phyloP scores from a whole-genome alignment of 2,329 filamentous ascomycete genomes.

The Teratosphaeria epicoccoides region DNA sequence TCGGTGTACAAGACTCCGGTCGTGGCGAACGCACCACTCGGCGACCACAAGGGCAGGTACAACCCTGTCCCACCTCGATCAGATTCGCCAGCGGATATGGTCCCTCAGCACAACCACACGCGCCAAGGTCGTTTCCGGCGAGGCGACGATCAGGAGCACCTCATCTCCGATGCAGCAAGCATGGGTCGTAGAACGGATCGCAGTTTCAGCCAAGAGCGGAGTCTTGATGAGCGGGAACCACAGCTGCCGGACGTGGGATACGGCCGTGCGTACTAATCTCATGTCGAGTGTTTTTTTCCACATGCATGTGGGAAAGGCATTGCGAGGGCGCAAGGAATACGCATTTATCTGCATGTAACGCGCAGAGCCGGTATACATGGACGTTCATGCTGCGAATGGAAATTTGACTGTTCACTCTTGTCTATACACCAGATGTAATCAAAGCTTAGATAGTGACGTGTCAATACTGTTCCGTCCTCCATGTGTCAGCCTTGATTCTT shows the following conservation, averaged over 20 bases:
- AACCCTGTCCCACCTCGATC: conserved; percentile 18
- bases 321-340: neutral
- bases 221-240: conserved; percentile 18
- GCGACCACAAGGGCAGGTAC: conserved; percentile 23
- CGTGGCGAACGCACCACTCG: conserved; percentile 20
- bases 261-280: neutral
- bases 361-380: neutral
- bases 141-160: conserved; percentile 19
- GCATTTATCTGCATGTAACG: neutral
- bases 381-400: neutral
- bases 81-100: conserved; percentile 8
- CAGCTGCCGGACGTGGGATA: conserved; percentile 17
- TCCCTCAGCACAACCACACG: conserved; percentile 4
- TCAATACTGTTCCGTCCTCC: neutral
- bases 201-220: conserved; percentile 8
- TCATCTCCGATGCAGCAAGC: conserved; percentile 23
- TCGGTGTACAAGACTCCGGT: conserved; percentile 23
- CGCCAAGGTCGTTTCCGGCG: conserved; percentile 9
- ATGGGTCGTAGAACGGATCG: conserved; percentile 20
- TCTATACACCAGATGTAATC: neutral
- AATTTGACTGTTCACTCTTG: neutral
- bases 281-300: neutral
- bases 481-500: neutral
- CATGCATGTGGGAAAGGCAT: neutral
- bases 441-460: neutral